A percentile compares a stretch with the other conserved stretches of the same genome.
These are phyloP conservation scores for Phlebopus sp. DNA, from an alignment of 1,284 basidiomycete species.

Conservation along the genomic window DNA sequence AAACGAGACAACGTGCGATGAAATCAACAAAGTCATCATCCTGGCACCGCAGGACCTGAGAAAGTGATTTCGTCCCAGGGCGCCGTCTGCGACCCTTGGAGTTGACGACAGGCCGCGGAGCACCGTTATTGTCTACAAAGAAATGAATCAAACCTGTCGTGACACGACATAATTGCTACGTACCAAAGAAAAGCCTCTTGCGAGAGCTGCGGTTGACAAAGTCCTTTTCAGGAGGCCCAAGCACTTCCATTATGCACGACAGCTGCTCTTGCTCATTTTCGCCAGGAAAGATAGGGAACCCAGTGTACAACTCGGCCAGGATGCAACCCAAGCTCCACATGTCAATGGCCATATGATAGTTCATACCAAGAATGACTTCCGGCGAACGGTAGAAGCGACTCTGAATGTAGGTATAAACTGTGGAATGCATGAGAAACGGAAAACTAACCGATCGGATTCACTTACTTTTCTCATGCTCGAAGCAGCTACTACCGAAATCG, in stretches of 20 bases:
- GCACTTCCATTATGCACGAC: constrained; percentile 99
- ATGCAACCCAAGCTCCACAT: constrained; percentile 99
- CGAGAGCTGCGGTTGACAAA: constrained; percentile 92
- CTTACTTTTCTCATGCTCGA: constrained; percentile 97
- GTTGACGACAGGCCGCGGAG: constrained; percentile 91
- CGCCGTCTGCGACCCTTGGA: constrained; percentile 93
- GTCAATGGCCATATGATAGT: constrained; percentile 93
- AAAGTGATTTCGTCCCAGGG: constrained; percentile 87
- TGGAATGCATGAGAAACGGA: constrained; percentile 15
- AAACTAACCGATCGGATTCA: constrained; percentile 10
- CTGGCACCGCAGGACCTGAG: constrained; percentile 84
- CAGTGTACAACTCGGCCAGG: constrained; percentile 96
- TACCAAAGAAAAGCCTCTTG: constrained; percentile 95
- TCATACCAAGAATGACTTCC: constrained; percentile 90
- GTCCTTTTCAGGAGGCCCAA: constrained; percentile 93
- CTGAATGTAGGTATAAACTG: constrained; percentile 97
- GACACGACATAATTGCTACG: constrained; percentile 23
- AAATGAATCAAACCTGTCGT: constrained; percentile 1
- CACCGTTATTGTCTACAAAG: constrained; percentile 80
- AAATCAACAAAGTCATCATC: constrained; percentile 92
- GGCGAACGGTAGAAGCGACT: constrained; percentile 97
- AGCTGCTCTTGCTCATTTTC: constrained; percentile 99
- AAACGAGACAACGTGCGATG: constrained; percentile 91
- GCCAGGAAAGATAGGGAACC: constrained; percentile 98
- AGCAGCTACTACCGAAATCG: constrained; percentile 98